Conservation (phyloP, 495 filamentous ascomycete genomes). For the Lasiosphaeria ovina region DNA sequence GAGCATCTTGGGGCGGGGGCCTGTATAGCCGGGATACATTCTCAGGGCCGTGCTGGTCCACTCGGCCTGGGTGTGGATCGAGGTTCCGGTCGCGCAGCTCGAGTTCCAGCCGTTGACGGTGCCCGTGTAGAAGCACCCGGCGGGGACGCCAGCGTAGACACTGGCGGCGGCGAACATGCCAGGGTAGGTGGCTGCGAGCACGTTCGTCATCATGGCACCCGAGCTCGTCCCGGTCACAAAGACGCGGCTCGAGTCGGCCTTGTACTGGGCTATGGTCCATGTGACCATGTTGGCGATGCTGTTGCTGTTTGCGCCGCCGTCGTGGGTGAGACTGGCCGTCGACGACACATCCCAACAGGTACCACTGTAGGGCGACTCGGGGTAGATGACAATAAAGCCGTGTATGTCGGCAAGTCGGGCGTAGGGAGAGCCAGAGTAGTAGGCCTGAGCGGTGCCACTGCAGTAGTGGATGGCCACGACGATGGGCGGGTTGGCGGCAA, state of each 20-base stretch:
- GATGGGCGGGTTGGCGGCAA: constrained; percentile 38
- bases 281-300: constrained; percentile 62
- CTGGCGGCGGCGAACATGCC: constrained; percentile 54
- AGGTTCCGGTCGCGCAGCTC: constrained; percentile 42
- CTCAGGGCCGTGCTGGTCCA: constrained; percentile 45
- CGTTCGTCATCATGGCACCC: constrained; percentile 52
- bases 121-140: constrained; percentile 55
- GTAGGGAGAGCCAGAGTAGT: constrained; percentile 49
- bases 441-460: constrained; percentile 49
- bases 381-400: constrained; percentile 59
- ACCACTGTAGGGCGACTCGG: constrained; percentile 45
- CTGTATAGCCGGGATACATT: constrained; percentile 51
- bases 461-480: constrained; percentile 58
- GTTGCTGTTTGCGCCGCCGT: constrained; percentile 58
- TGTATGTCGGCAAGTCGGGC: constrained; percentile 49
- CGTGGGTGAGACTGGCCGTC: constrained; percentile 50
- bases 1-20: constrained; percentile 55
- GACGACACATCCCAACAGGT: constrained; percentile 63
- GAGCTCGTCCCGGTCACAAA: constrained; percentile 54
- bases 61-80: constrained; percentile 36
- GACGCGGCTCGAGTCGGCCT: constrained; percentile 46
- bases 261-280: constrained; percentile 49
- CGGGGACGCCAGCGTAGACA: constrained; percentile 59
- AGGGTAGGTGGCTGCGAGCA: constrained; percentile 57
- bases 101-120: constrained; percentile 47